Base-by-base conservation (phyloP, 805 yeast species). In the Maudiozyma saulgeensis region DNA sequence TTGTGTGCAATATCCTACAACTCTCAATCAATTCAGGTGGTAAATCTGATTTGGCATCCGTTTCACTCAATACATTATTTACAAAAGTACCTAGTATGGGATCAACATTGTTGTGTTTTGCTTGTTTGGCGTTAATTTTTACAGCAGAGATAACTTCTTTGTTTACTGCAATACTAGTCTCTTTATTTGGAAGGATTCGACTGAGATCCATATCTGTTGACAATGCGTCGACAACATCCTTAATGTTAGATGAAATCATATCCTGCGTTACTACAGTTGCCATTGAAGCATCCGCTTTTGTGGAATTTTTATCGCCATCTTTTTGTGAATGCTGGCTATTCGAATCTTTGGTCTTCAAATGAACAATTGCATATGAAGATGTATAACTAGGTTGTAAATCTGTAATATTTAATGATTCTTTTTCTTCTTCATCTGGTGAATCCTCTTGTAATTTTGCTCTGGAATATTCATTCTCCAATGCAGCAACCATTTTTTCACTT, bases 401-500 rank as follows among this genome's bases (percentile, higher is more conserved):
- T 18, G 62, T 58, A 38, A 80, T 68, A 15, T 72, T 67, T 41
- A 80, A 54, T 49, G 78, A 84, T 25, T 73, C 71, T 45, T 70
- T 43, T 48, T 70, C 71, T 41, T 68, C 67, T 15, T 58, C 53
- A 41, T 63, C 73, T 26, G 58, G 60, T n/a, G 70, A 71, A 19
- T 70, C 69, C 4, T 15, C 25, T 40, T 68, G 67, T 6, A 69
- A 62, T 6, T 63, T 64, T 9, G 64, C 53, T 50, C 74, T 65
- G 0, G 69, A 64, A 48, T 70, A 68, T 50, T 71, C 74, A 47
- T 70, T 73, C 43, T 75, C 75, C 53, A 75, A 61, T 40, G 79
- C 76, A 43, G 74, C 72, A 54, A 91, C 79, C 84, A 91, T 84
- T 55, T 89, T 80, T 50, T 87, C 81, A 61, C 95, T 84, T 45